phyloP scores from a whole-genome alignment of 305 asterid genomes.

The Solanum hybrid region DNA sequence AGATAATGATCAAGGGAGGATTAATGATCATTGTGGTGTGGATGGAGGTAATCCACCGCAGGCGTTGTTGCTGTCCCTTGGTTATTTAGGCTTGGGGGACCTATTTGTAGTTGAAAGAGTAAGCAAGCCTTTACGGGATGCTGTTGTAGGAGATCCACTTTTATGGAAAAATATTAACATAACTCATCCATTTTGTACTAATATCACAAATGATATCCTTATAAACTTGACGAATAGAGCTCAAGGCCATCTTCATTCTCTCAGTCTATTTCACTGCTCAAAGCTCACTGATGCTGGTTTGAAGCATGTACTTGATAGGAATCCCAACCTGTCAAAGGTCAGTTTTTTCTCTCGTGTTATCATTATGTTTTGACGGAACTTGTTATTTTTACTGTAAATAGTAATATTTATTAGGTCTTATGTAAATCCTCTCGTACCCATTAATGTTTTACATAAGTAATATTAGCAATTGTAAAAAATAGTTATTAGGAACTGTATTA shows the following conservation, averaged over 20 bases:
- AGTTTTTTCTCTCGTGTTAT: background rate
- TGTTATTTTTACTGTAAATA: background rate
- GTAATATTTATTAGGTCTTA: background rate
- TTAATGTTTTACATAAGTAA: background rate
- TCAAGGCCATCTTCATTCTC: constrained; percentile 8
- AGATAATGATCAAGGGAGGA: background rate
- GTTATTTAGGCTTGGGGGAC: constrained; percentile 7
- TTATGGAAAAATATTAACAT: constrained; percentile 14
- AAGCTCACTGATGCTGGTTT: constrained; percentile 12
- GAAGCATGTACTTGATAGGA: constrained; percentile 11
- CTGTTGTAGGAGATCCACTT: constrained; percentile 10
- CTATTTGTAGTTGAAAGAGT: constrained; percentile 11
- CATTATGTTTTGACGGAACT: background rate
- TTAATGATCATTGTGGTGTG: background rate
- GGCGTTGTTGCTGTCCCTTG: constrained; percentile 6
- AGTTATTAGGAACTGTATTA: background rate
- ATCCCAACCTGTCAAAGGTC: constrained; percentile 12
- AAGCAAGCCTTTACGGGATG: too few species aligned
- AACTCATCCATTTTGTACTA: background rate
- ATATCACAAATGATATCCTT: constrained; percentile 11
- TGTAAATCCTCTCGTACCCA: background rate
- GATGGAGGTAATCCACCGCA: constrained; percentile 3
- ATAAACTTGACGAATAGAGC: constrained; percentile 14
- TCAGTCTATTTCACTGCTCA: constrained; percentile 6
- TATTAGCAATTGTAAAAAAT: background rate